Percentiles rank a stretch among this genome's conserved stretches.
These are phyloP conservation scores for Melampsora medusae DNA, from an alignment of 1,284 basidiomycete species.

Conservation along the genomic window DNA sequence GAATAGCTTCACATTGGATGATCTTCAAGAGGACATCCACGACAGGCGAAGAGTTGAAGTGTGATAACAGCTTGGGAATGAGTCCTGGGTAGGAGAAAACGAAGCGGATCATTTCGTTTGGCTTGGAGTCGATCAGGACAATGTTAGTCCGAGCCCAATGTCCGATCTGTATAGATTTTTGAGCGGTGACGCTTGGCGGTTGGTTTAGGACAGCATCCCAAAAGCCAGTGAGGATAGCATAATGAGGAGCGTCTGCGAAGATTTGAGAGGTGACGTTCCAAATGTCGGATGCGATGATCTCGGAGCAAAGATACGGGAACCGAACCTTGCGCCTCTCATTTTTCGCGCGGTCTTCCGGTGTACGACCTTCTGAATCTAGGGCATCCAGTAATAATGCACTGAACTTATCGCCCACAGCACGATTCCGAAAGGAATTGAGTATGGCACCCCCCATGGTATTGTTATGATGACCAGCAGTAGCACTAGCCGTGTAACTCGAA, in stretches of 20 bases:
- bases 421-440: slow-evolving; percentile 47
- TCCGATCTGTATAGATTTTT: slow-evolving; percentile 48
- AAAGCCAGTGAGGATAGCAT: slow-evolving; percentile 70
- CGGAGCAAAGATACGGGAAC: slow-evolving; percentile 90
- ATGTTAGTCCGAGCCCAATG: slow-evolving; percentile 54
- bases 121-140: slow-evolving; percentile 41
- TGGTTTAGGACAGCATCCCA: slow-evolving; percentile 88
- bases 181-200: slow-evolving; percentile 58
- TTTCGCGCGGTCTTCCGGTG: slow-evolving; percentile 38
- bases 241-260: slow-evolving; percentile 67
- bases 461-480: slow-evolving; percentile 11
- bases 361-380: slow-evolving; percentile 57
- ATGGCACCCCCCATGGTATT: slow-evolving; percentile 44
- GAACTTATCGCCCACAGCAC: slow-evolving; percentile 46
- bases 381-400: not conserved
- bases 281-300: slow-evolving; percentile 91
- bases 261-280: slow-evolving; percentile 91
- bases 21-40: slow-evolving; percentile 89
- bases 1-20: slow-evolving; percentile 83
- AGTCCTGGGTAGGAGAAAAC: slow-evolving; percentile 79
- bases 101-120: slow-evolving; percentile 79
- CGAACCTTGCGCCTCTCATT: slow-evolving; percentile 44
- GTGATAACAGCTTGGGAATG: slow-evolving; percentile 76
- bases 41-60: slow-evolving; percentile 85
- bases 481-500: slow-evolving; percentile 68